Conservation (phyloP, 1,139 yeast genomes). For the Nakaseomyces delphensis region DNA sequence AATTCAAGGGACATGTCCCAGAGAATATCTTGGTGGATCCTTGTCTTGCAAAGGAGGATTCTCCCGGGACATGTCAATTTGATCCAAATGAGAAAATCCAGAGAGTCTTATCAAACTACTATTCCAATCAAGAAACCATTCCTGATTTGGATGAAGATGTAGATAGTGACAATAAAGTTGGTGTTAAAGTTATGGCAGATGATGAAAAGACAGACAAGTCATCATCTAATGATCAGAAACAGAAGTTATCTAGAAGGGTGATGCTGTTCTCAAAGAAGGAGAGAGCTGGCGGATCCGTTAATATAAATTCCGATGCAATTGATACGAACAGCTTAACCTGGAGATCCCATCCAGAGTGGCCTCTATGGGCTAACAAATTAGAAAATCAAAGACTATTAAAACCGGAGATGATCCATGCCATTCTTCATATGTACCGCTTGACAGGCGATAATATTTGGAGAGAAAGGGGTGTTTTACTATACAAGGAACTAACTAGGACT, state of each 20-base stretch:
- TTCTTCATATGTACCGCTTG: constrained; percentile 62
- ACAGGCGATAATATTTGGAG: constrained; percentile 70
- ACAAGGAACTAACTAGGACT: constrained; percentile 54
- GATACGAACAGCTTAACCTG: constrained; percentile 12
- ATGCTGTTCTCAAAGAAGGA: constrained; percentile 5
- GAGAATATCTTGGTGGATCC: constrained; percentile 35
- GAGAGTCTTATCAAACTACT: not conserved
- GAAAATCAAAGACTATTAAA: constrained; percentile 52
- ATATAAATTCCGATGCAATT: constrained; percentile 10
- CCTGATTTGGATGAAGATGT: constrained; percentile 1
- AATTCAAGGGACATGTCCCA: constrained; percentile 37
- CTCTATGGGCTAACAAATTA: constrained; percentile 35
- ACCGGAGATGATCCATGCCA: constrained; percentile 71
- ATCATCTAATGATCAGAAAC: not conserved
- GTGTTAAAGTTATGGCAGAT: constrained; percentile 1
- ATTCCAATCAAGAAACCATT: not conserved
- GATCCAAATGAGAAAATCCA: constrained; percentile 16
- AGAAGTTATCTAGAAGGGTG: not conserved
- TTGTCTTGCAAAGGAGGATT: constrained; percentile 26
- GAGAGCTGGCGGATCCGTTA: not conserved
- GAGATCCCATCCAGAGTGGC: constrained; percentile 25
- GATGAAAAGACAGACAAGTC: not conserved
- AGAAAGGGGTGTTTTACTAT: constrained; percentile 42
- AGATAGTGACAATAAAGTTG: not conserved
- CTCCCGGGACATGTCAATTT: constrained; percentile 27